Base-by-base conservation (phyloP, 2,329 filamentous ascomycete species). In the Clonostachys rosea region DNA sequence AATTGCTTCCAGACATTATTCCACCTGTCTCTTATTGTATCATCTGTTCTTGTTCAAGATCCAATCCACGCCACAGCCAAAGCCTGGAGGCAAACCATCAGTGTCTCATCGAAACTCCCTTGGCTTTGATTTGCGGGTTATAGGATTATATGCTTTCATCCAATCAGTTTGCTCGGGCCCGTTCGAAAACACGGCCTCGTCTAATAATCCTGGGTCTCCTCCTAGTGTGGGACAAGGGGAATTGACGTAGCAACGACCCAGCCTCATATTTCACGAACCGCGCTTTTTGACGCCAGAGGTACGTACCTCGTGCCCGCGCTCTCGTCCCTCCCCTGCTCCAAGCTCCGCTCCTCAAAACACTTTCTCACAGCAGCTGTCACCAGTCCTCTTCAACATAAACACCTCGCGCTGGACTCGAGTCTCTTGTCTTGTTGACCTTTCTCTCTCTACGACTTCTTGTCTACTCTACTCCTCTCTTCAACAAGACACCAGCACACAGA, bases 331-430 rank as follows among this genome's bases (percentile, higher is more conserved):
- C 45, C 43, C 45, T 47, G 46, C 47, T 39, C 34, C 14, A 18
- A 41, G 47, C 47, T 51, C 49, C 44, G 48, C 50, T 45, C 47
- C 41, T 51, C 51, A 52, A 52, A 52, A 52, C 51, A 52, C 50
- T 43, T 50, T 47, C 43, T 42, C 37, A 33, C 13, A 30, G 35
- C 47, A 44, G 45, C 47, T 50, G 46, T 52, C 51, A 50, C 42
- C 42, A 47, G 35, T 50, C 42, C 41, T 39, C 42, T 45, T 42
- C 47, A 24, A 50, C 45, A 41, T 43, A 52, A 50, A 52, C 48
- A 48, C 37, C 48, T 48, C 50, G 46, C 48, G 39, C 45, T 37
- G 45, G 46, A 40, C 40, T 51, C 41, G 43, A 39, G 42, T 49
- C 49, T 48, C 49, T 49, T 47, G 43, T 48, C 47, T 47, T 34